A percentile compares a stretch with the other conserved stretches of the same genome.
These are phyloP conservation scores for Puccinia triticina DNA, from an alignment of 1,284 basidiomycete species.

Conservation along the genomic window DNA sequence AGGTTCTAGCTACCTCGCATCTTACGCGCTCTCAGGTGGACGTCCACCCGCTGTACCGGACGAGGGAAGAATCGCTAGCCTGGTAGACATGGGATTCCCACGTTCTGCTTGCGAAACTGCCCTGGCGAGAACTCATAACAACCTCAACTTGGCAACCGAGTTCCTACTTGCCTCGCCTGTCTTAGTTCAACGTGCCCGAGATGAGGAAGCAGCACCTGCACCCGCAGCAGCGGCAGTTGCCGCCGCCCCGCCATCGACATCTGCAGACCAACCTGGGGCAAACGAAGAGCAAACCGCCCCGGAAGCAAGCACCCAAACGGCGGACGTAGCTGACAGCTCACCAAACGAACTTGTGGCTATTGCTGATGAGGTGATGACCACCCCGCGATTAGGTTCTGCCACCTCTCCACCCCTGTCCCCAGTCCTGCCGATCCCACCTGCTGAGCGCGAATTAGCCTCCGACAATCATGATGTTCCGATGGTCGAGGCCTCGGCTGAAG, in stretches of 20 bases:
- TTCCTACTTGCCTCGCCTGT: constrained; percentile 81
- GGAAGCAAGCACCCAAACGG: not conserved
- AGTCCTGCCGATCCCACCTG: not conserved
- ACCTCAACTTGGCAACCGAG: constrained; percentile 85
- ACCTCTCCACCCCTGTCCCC: not conserved
- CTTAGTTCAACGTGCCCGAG: constrained; percentile 63
- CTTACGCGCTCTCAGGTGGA: constrained; percentile 60
- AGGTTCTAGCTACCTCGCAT: constrained; percentile 44
- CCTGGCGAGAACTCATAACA: constrained; percentile 80
- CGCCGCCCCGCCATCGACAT: constrained; percentile 63
- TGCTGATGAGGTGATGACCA: constrained; percentile 7
- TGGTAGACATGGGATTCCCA: constrained; percentile 96
- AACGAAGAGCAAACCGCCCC: constrained; percentile 5
- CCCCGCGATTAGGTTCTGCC: not conserved
- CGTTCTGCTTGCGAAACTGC: constrained; percentile 81
- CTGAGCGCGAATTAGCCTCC: not conserved
- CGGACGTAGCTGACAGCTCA: not conserved
- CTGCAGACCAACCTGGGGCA: constrained; percentile 49
- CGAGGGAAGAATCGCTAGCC: constrained; percentile 69
- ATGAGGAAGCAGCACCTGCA: constrained; percentile 56
- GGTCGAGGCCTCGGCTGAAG: constrained; percentile 12
- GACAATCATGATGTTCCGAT: not conserved
- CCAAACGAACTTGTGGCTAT: not conserved
- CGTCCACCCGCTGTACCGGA: constrained; percentile 54
- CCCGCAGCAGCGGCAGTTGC: constrained; percentile 60